phyloP scores from a whole-genome alignment of 257 asterid species.

The Fraxinus quadrangulata region DNA sequence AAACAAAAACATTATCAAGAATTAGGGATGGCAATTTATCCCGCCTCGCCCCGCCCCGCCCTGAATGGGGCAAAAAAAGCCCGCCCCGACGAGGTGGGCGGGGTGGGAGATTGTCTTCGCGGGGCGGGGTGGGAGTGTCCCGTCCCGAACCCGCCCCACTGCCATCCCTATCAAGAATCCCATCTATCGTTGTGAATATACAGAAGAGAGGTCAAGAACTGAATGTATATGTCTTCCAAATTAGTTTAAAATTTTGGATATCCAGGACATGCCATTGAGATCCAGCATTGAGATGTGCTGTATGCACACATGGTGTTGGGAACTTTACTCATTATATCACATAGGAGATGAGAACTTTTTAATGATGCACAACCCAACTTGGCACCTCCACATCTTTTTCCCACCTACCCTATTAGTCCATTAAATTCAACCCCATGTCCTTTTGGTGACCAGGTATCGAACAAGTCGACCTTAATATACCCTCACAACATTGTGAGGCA shows the following conservation, averaged over 20 bases:
- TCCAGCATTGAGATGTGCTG: not conserved
- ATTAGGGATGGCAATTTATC: no score
- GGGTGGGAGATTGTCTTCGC: no score
- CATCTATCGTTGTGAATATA: not conserved
- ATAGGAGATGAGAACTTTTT: not conserved
- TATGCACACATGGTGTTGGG: not conserved
- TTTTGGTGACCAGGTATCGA: not conserved
- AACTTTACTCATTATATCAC: no score
- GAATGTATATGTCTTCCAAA: not conserved
- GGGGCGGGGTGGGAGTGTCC: no score
- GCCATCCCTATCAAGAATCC: not conserved
- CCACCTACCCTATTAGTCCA: not conserved
- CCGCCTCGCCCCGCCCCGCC: no score
- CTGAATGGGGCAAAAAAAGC: no score
- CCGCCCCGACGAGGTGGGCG: no score
- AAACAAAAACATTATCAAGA: not conserved
- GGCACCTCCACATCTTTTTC: not conserved
- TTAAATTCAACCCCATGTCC: not conserved
- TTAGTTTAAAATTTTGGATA: not conserved
- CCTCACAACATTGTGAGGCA: not conserved
- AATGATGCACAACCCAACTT: not conserved
- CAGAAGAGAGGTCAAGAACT: not conserved
- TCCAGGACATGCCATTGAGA: not conserved
- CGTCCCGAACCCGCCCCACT: no score
- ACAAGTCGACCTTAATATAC: not conserved